These are phyloP conservation scores for Datura wrightii DNA, from an alignment of 257 asterid genomes.

Conservation along the genomic window DNA sequence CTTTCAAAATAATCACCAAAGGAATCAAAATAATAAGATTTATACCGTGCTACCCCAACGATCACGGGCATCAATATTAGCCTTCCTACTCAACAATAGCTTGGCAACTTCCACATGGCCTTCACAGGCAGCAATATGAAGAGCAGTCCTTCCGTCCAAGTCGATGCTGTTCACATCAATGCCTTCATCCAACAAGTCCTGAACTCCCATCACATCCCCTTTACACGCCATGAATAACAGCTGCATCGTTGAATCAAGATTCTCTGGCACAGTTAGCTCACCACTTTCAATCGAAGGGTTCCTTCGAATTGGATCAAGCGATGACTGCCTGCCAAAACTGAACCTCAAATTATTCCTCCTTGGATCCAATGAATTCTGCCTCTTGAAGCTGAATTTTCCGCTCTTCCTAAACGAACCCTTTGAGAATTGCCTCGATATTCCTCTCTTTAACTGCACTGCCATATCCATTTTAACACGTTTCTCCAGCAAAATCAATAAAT, in stretches of 20 bases:
- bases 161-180: conserved; percentile 89
- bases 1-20: not conserved
- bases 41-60: conserved; percentile 99
- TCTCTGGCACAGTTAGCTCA: conserved; percentile 73
- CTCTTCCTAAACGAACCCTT: conserved; percentile 75
- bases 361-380: conserved; percentile 88
- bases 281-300: conserved; percentile 45
- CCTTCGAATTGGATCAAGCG: conserved; percentile 87
- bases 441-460: conserved; percentile 75
- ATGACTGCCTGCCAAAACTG: conserved; percentile 93
- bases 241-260: conserved; percentile 92
- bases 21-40: not conserved
- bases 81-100: conserved; percentile 71
- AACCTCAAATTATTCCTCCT: conserved; percentile 74
- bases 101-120: conserved; percentile 82
- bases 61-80: conserved; percentile 91
- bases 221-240: conserved; percentile 78
- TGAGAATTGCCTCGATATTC: conserved; percentile 93
- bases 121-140: conserved; percentile 92
- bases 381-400: conserved; percentile 69
- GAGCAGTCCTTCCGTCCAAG: conserved; percentile 95
- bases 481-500: not conserved
- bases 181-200: conserved; percentile 73
- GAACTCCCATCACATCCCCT: conserved; percentile 78
- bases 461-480: conserved; percentile 50